phyloP scores from a whole-genome alignment of 106 monocot species.

The Apostasia ramifera region DNA sequence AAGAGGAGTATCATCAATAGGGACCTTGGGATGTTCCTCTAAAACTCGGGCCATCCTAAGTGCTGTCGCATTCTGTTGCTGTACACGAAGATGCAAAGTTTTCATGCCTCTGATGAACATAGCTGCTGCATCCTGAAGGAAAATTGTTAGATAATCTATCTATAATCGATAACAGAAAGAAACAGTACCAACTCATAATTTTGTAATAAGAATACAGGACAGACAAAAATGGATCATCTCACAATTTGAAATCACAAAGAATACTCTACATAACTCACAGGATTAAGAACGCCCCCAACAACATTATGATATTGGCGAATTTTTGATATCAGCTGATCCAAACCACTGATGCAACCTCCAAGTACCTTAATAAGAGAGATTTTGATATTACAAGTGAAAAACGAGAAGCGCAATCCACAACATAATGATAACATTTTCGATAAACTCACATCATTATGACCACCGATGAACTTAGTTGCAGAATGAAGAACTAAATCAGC shows the following conservation, averaged over 20 bases:
- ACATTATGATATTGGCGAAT: conserved; percentile 77
- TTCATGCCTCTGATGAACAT: conserved; percentile 94
- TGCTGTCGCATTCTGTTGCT: conserved; percentile 85
- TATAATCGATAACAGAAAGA: conserved; percentile 1
- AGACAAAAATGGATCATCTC: neutral
- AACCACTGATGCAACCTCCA: conserved; percentile 91
- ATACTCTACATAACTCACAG: conserved; percentile 44
- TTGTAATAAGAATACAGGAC: neutral
- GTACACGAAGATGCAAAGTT: conserved; percentile 94
- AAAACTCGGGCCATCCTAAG: conserved; percentile 96
- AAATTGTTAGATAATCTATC: neutral
- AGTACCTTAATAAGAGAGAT: conserved; percentile 48
- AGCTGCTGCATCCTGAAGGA: conserved; percentile 78
- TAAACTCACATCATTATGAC: conserved; percentile 93
- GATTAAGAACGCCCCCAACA: conserved; percentile 88
- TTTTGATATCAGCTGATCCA: conserved; percentile 67
- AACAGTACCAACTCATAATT: neutral
- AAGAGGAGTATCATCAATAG: neutral
- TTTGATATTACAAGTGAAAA: neutral
- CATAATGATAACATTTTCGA: neutral
- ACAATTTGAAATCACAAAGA: neutral
- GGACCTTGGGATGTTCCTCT: conserved; percentile 98
- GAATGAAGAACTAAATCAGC: conserved; percentile 96
- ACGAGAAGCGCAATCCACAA: neutral
- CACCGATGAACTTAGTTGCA: conserved; percentile 88